Base-by-base conservation (phyloP, 805 yeast species). In the Kazachstania kunashirensis region DNA sequence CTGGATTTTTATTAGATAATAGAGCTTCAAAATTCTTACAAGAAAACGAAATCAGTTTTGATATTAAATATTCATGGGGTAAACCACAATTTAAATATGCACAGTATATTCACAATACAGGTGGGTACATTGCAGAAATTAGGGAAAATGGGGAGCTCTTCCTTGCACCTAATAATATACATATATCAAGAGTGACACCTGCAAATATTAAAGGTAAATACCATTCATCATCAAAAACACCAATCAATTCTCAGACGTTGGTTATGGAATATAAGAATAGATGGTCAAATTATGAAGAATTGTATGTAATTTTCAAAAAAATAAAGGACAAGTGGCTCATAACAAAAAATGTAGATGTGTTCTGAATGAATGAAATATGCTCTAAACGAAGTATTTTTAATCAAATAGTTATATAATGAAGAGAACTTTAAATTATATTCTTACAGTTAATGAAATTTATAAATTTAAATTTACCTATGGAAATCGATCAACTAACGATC, bases 51-150 rank as follows among this genome's bases (percentile, higher is more conserved):
- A 63, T 23, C 2, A 65, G 64, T 17, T 73, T 83, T 48, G 86
- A 84, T 31, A 78, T 88, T 15, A 54, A 67, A 13, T 89, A 86
- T 57, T 82, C 95, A 14, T 89, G 97, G 97, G 97, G 97, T 2
- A 73, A 68, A 39, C 94, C 95, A 2, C 66, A 65, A 24, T 86
- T 83, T 63, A 75, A 78, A 50, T 82, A 74, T 57, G 85, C 84
- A 1, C 98, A 92, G 58, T 94, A 82, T 53, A 79, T 92, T 34
- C 98, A 92, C 56, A 71, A 68, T 40, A 76, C 94, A 0, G 99
- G 99, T 2, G 78, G 84, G 1, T 84, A 88, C 49, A 75, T 92
- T 37, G 94, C 92, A 2, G 96, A 89, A 57, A 66, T 89, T 23
- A 66, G 88, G 45, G 84, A 76, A 27, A 77, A 75, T 46, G 92